A percentile compares a stretch with the other conserved stretches of the same genome.
Conservation (phyloP, 345 rosid genomes). For the Eucalyptus erythrocorys region DNA sequence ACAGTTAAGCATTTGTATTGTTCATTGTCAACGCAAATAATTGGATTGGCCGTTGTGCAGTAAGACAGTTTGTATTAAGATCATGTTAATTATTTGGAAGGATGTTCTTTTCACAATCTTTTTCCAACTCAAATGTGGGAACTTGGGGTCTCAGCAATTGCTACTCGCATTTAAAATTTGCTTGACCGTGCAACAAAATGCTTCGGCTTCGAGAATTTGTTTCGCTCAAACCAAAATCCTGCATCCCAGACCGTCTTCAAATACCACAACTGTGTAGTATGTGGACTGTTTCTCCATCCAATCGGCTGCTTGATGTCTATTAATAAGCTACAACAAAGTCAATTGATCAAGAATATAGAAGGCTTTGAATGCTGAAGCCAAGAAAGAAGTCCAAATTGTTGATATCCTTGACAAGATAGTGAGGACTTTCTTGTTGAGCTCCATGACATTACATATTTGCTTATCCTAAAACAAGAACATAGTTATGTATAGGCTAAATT, state of each 20-base stretch:
- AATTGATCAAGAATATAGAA: not conserved
- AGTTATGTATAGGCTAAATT: not conserved
- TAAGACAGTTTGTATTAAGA: not conserved
- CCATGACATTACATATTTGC: not conserved
- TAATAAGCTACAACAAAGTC: not conserved
- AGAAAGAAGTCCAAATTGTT: not conserved
- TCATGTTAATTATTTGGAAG: not conserved
- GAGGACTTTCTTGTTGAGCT: not conserved
- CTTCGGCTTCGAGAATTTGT: not conserved
- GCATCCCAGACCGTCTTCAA: not conserved
- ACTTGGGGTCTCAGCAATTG: not conserved
- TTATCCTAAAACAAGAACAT: not conserved
- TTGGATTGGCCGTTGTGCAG: not conserved
- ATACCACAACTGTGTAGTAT: not conserved
- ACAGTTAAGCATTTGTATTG: not conserved
- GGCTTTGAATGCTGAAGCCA: not conserved
- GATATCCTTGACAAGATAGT: not conserved
- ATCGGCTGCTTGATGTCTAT: not conserved
- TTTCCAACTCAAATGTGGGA: not conserved
- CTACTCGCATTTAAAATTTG: not conserved
- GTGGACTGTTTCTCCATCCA: not conserved
- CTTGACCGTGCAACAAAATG: not conserved
- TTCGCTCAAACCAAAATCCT: not conserved
- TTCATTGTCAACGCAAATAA: not conserved
- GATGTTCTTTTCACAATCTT: not conserved